phyloP scores from a whole-genome alignment of 352 stramenopile species.

The Phytophthora crassamura region DNA sequence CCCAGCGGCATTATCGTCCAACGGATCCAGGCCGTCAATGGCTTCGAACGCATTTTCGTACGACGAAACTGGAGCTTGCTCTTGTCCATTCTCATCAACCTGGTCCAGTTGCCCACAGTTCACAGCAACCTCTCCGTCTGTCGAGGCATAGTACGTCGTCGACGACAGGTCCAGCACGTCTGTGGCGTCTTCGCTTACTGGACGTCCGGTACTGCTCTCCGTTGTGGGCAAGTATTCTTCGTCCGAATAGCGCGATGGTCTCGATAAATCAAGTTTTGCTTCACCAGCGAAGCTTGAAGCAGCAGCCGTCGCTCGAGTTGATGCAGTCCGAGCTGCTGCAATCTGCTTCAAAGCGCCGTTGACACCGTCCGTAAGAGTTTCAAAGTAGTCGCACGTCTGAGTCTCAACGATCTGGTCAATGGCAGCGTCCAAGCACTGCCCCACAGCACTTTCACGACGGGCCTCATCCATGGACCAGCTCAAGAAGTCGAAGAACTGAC shows the following conservation, averaged over 20 bases:
- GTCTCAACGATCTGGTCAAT: slow-evolving; percentile 44
- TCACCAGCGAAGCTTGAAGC: background rate
- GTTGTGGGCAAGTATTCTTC: background rate
- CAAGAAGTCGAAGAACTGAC: slow-evolving; percentile 62
- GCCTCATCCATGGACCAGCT: slow-evolving; percentile 48
- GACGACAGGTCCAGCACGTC: slow-evolving; percentile 25
- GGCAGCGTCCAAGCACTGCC: slow-evolving; percentile 29
- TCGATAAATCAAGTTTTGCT: background rate
- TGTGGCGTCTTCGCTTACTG: background rate
- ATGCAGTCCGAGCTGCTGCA: slow-evolving; percentile 2
- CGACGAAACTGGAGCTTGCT: no score
- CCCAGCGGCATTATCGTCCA: no score
- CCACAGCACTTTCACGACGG: slow-evolving; percentile 36
- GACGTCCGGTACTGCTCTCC: background rate
- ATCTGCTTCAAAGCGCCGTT: slow-evolving; percentile 11
- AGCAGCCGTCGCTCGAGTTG: background rate
- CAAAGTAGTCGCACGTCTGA: slow-evolving; percentile 21
- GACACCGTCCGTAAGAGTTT: slow-evolving; percentile 17
- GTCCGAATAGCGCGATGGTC: background rate
- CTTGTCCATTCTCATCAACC: background rate
- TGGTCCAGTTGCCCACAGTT: background rate
- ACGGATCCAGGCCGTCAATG: no score
- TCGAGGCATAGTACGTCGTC: slow-evolving; percentile 24
- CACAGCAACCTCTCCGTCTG: background rate
- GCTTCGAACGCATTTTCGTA: no score